Evolutionary conservation across 371 early-diverging fungal species (phyloP).

Genomic region (Apophysomyces ossiformis): DNA sequence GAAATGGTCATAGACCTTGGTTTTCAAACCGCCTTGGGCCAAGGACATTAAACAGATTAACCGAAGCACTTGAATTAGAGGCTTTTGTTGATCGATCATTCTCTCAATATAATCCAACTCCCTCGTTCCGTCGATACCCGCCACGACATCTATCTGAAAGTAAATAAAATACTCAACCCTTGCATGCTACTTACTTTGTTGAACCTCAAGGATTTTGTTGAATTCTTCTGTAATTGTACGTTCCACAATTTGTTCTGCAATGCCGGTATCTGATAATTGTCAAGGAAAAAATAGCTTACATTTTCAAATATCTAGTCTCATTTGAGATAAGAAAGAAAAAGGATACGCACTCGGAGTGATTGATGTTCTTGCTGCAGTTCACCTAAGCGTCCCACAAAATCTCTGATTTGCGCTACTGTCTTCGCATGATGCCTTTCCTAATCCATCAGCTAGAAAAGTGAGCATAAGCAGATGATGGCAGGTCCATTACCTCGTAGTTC

Average conservation of each 20-base stretch:
- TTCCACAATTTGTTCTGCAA: conserved; percentile 84
- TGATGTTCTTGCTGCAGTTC: conserved; percentile 86
- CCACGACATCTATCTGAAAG: conserved; percentile 69
- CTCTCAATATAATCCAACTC: conserved; percentile 87
- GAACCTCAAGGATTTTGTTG: conserved; percentile 80
- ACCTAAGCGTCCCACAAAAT: conserved; percentile 87
- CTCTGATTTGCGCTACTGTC: conserved; percentile 86
- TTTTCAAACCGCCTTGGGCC: conserved; percentile 80
- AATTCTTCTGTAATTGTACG: conserved; percentile 83
- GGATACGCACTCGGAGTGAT: conserved; percentile 75
- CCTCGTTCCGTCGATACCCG: conserved; percentile 69
- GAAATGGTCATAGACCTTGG: conserved; percentile 80
- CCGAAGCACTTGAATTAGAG: conserved; percentile 75
- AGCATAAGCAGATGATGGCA: not conserved
- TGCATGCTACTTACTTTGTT: conserved; percentile 71
- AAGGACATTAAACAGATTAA: conserved; percentile 85
- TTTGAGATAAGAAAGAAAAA: not conserved
- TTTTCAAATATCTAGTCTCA: not conserved
- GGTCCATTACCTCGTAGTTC: conserved; percentile 73
- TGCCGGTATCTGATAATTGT: conserved; percentile 66
- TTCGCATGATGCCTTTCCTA: conserved; percentile 83
- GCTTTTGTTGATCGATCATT: conserved; percentile 76
- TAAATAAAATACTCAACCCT: not conserved
- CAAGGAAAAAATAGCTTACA: conserved; percentile 13
- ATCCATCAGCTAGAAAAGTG: not conserved